Base-by-base conservation (phyloP, 345 rosid genomes). In the Syzygium oleosum region DNA sequence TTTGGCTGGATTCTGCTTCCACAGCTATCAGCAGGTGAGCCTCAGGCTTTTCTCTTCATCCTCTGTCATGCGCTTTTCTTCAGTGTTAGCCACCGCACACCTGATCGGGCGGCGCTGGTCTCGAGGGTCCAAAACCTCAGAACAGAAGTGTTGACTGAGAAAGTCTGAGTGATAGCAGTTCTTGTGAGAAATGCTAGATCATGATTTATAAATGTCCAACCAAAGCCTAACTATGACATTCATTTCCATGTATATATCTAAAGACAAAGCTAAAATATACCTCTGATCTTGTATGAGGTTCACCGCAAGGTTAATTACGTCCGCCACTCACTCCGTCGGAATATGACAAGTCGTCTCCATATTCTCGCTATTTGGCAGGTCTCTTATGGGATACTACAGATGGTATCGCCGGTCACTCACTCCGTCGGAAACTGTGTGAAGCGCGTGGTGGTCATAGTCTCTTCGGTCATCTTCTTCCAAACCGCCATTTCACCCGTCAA, bases 391-490 rank as follows among this genome's bases (percentile, higher is more conserved):
- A 97, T 96, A 52, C 88, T 97, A 54, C 92, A 92, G 88, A 94
- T 92, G 96, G 96, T 97, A 80, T 95, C 98, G 27, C 96, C 99
- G 10, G 94, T 97, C 21, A 93, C 94, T 11, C 99, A 97, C 89
- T 92, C 99, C 0, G 99, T 97, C 9, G 99, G 98, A 88, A 97
- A 97, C 86, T 91, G 96, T 80, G 94, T 90, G 89, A 97, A 97
- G 93, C 94, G 99, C 5, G 98, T 96, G 38, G 97, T 95, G 88
- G 97, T 96, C 51, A 96, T 97, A 7, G 88, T 90, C 59, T 94
- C 99, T 31, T 95, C 96, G 9, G 92, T 95, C 83, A 3, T 95
- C 78, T 94, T 95, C 98, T 97, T 97, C 93, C 85, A 59, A 88
- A 95, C 93, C 0, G 94, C 98, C 2, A 88, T 96, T 38, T 94